Evolutionary conservation across 2,329 filamentous ascomycete species (phyloP).

Genomic region (Apiospora aurea): DNA sequence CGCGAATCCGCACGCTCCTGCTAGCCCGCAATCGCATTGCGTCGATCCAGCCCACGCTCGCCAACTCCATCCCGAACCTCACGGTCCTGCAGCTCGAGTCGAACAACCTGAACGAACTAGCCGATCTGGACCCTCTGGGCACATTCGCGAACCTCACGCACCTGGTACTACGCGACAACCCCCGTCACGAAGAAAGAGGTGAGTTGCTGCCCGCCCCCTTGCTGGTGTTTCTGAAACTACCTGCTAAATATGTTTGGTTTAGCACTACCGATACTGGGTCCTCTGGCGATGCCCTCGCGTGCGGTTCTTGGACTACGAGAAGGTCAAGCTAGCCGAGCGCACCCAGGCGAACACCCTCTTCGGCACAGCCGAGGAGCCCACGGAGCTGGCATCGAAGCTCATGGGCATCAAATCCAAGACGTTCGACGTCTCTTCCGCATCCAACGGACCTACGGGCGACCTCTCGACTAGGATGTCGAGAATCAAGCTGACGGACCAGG

Average conservation of each 20-base stretch:
- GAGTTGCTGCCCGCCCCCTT: slow-evolving; percentile 41
- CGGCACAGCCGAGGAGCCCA: slow-evolving; percentile 79
- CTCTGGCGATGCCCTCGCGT: slow-evolving; percentile 86
- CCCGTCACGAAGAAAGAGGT: slow-evolving; percentile 94
- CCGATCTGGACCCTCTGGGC: slow-evolving; percentile 83
- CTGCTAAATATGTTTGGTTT: slow-evolving; percentile 21
- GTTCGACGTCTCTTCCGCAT: slow-evolving; percentile 65
- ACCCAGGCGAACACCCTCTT: slow-evolving; percentile 80
- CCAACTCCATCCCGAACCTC: slow-evolving; percentile 81
- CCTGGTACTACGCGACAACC: slow-evolving; percentile 84
- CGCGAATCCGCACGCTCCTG: slow-evolving; percentile 85
- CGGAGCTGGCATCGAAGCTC: slow-evolving; percentile 82
- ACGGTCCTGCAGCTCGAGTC: slow-evolving; percentile 81
- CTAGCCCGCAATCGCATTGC: slow-evolving; percentile 88
- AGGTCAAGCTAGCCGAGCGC: slow-evolving; percentile 88
- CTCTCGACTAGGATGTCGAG: slow-evolving; percentile 72
- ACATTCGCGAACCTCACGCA: slow-evolving; percentile 76
- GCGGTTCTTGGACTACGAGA: slow-evolving; percentile 90
- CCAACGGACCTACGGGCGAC: slow-evolving; percentile 49
- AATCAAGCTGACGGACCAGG: slow-evolving; percentile 85
- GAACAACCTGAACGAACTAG: slow-evolving; percentile 84
- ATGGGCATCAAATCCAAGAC: slow-evolving; percentile 83
- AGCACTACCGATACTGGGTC: slow-evolving; percentile 94
- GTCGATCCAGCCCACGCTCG: slow-evolving; percentile 78
- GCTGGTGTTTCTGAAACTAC: background rate